phyloP scores from a whole-genome alignment of 2,329 filamentous ascomycete species.

The Aspergillus nomiae region DNA sequence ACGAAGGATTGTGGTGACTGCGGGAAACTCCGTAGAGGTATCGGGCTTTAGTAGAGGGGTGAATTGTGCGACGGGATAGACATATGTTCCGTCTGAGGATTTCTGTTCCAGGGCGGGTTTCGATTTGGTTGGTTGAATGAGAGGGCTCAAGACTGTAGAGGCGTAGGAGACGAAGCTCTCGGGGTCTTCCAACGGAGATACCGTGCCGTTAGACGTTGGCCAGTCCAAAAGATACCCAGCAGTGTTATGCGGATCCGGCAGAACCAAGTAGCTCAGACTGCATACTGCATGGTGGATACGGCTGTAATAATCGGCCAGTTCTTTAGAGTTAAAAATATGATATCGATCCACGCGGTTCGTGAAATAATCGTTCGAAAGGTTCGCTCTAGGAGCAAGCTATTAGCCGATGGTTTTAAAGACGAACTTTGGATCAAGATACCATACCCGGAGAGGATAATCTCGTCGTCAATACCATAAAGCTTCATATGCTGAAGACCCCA shows the following conservation, averaged over 20 bases:
- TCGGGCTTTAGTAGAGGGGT: conserved; percentile 79
- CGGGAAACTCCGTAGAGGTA: conserved; percentile 84
- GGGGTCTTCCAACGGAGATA: conserved; percentile 72
- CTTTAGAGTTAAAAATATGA: conserved; percentile 79
- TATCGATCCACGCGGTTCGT: conserved; percentile 95
- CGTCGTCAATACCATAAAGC: conserved; percentile 91
- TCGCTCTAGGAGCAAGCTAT: conserved; percentile 59
- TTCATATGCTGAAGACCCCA: conserved; percentile 99
- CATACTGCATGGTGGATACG: conserved; percentile 75
- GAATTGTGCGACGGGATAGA: conserved; percentile 87
- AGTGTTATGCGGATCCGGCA: conserved; percentile 53
- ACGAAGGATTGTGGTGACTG: conserved; percentile 72
- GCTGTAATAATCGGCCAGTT: conserved; percentile 80
- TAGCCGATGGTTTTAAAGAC: not conserved
- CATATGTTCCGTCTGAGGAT: conserved; percentile 63
- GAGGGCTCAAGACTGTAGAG: conserved; percentile 64
- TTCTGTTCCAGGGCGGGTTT: conserved; percentile 33
- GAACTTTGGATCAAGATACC: conserved; percentile 16
- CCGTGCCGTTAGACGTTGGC: conserved; percentile 73
- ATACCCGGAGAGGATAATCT: conserved; percentile 89
- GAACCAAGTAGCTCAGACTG: conserved; percentile 77
- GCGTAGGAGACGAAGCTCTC: conserved; percentile 70
- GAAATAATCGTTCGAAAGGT: conserved; percentile 91
- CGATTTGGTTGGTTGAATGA: conserved; percentile 59
- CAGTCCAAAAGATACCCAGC: conserved; percentile 64